phyloP scores from a whole-genome alignment of 441 rosid species.

The Erodium moschatum region DNA sequence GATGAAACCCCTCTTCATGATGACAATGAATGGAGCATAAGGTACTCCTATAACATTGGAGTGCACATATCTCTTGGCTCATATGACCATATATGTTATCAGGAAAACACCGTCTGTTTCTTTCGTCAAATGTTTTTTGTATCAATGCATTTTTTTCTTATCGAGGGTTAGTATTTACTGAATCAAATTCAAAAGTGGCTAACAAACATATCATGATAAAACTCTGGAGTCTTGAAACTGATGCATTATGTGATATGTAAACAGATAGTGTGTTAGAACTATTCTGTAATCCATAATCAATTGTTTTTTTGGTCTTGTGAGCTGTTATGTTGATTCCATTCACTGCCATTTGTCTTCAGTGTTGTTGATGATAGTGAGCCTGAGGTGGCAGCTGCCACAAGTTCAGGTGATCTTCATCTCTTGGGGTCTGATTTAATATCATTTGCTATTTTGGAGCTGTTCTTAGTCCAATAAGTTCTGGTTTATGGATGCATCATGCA shows the following conservation, averaged over 20 bases:
- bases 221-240: not conserved
- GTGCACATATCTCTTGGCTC: slow-evolving; percentile 4
- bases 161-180: not conserved
- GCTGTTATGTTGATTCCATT: slow-evolving; percentile 9
- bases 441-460: not conserved
- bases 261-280: not conserved
- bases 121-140: not conserved
- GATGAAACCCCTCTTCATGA: slow-evolving; percentile 56
- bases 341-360: slow-evolving; percentile 27
- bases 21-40: slow-evolving; percentile 94
- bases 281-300: not conserved
- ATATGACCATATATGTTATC: slow-evolving; percentile 1
- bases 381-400: slow-evolving; percentile 34
- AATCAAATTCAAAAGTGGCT: not conserved
- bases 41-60: slow-evolving; percentile 30
- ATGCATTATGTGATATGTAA: not conserved
- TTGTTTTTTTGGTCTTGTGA: not conserved
- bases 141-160: not conserved
- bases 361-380: slow-evolving; percentile 55
- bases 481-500: not conserved
- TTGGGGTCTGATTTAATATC: slow-evolving; percentile 5
- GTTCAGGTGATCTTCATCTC: slow-evolving; percentile 41
- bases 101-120: not conserved
- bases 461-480: not conserved
- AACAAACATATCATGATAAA: not conserved